These are phyloP conservation scores for Russula virescens DNA, from an alignment of 768 basidiomycete genomes.

Conservation along the genomic window DNA sequence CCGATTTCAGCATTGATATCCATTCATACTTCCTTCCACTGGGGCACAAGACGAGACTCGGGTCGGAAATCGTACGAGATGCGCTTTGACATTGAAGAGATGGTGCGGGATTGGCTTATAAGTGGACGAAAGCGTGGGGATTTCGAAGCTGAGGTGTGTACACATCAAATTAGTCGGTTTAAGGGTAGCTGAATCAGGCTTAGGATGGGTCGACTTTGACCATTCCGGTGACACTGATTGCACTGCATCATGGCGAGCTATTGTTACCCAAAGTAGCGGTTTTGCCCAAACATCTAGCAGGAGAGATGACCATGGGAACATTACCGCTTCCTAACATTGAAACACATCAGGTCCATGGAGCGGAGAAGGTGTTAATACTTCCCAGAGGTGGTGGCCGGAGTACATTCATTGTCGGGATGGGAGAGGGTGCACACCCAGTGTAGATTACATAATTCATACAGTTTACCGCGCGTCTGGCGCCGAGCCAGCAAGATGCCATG, in stretches of 20 bases:
- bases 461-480: background rate
- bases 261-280: slow-evolving; percentile 68
- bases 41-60: slow-evolving; percentile 48
- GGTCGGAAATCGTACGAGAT: slow-evolving; percentile 45
- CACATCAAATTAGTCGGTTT: background rate
- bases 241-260: slow-evolving; percentile 79
- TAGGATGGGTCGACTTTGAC: slow-evolving; percentile 60
- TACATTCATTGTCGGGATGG: slow-evolving; percentile 78
- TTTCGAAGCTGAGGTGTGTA: slow-evolving; percentile 62
- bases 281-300: slow-evolving; percentile 49
- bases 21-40: slow-evolving; percentile 71
- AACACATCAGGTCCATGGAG: slow-evolving; percentile 80
- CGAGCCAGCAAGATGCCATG: background rate
- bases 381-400: slow-evolving; percentile 78
- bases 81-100: slow-evolving; percentile 78
- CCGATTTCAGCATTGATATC: slow-evolving; percentile 65
- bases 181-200: background rate
- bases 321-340: slow-evolving; percentile 61
- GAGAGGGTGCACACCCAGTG: slow-evolving; percentile 25
- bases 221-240: slow-evolving; percentile 72
- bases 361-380: slow-evolving; percentile 71
- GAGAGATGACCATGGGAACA: slow-evolving; percentile 51
- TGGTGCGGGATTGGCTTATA: slow-evolving; percentile 81
- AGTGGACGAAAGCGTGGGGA: slow-evolving; percentile 85
- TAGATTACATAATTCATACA: slow-evolving; percentile 1